Evolutionary conservation across 140 eudicot species (phyloP).

Genomic region (Anethum foeniculum): DNA sequence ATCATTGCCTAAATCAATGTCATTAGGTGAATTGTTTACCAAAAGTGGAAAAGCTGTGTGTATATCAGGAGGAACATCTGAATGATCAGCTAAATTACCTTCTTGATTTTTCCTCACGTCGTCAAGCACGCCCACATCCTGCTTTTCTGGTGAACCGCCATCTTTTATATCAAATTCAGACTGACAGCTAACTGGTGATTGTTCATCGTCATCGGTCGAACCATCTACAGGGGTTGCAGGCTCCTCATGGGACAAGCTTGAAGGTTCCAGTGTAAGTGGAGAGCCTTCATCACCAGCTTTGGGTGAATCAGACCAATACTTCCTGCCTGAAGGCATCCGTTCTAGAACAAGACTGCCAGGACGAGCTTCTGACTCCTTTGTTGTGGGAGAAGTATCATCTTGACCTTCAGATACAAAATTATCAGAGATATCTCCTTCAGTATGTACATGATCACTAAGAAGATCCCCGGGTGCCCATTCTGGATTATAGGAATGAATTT

Average conservation of each 20-base stretch:
- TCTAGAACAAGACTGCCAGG: constrained; percentile 45
- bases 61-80: background rate
- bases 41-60: background rate
- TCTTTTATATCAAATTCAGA: constrained; percentile 14
- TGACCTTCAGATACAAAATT: constrained; percentile 29
- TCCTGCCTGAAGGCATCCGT: constrained; percentile 73
- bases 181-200: constrained; percentile 17
- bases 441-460: constrained; percentile 30
- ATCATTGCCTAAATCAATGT: constrained; percentile 23
- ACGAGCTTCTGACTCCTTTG: constrained; percentile 20
- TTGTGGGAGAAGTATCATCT: constrained; percentile 40
- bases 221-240: constrained; percentile 28
- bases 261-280: constrained; percentile 40
- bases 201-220: constrained; percentile 29
- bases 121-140: background rate
- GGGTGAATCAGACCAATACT: constrained; percentile 78
- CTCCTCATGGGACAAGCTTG: constrained; percentile 26
- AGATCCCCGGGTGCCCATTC: constrained; percentile 74
- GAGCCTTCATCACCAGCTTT: constrained; percentile 42
- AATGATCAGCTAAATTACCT: background rate
- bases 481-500: constrained; percentile 76
- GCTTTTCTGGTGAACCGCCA: constrained; percentile 14
- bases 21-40: background rate
- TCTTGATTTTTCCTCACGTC: background rate
- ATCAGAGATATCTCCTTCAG: constrained; percentile 25